Base-by-base conservation (phyloP, 2,329 filamentous ascomycete genomes). In the Gnomoniopsis smithogilvyi region DNA sequence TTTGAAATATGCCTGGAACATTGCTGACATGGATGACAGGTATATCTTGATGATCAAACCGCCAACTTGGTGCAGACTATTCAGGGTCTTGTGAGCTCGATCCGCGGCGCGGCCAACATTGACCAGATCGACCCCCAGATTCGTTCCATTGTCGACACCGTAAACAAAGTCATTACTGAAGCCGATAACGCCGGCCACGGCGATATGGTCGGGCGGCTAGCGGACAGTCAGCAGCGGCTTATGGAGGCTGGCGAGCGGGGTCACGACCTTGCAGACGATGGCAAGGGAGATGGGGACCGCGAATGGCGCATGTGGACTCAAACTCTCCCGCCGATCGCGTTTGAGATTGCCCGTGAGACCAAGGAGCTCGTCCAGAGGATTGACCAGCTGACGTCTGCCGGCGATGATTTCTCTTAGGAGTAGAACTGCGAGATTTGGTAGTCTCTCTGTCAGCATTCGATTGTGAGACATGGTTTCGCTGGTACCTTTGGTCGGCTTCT, bases 41-140 rank as follows among this genome's bases (percentile, higher is more conserved):
- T 90, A 61, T 93, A 92, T 69, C 83, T 96, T 38, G 90, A 95
- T 69, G 90, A 93, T 68, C 90, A 95, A 71, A 93, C 89, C 12
- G 89, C 90, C 53, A 77, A 86, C 3, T 81, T 96, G 60, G 88
- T 95, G 26, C 86, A 91, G 64, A 90, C 86, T 48, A 92, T 96
- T 64, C 90, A 95, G 73, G 84, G 86, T n/a, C 82, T 96, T 8
- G 90, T 96, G 50, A 81, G 83, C 56, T 85, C 85, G 33, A 88
- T 92, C 62, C 87, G 89, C 56, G 79, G 81, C 53, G 84, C 89
- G 64, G 83, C 83, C 33, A 76, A 80, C 30, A 82, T 89, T 59
- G 78, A 82, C 58, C 81, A 85, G 59, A 87, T 96, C 61, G 83
- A 83, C 26, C 80, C 78, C n/a, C 84, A 92, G 69, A 88, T 95